Base-by-base conservation (phyloP, 495 filamentous ascomycete species). In the Podospora pseudoanserina region DNA sequence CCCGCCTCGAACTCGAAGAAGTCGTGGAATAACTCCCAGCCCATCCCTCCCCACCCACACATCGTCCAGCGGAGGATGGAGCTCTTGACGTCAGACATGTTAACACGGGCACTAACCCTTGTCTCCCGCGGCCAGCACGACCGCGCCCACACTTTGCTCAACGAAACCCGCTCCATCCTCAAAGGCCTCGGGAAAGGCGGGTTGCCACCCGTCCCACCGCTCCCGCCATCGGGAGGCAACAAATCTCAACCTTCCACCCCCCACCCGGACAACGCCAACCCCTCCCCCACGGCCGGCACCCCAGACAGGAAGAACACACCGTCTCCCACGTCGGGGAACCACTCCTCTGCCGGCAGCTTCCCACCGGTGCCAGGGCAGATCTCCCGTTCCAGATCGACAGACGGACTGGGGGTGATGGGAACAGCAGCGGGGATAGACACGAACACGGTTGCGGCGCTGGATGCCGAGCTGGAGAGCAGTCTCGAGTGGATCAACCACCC, bases 401-500 rank as follows among this genome's bases (percentile, higher is more conserved):
- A 83, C 63, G 81, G 77, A 0, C 73, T 82, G 19, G 39, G 39
- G 39, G 39, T 49, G 44, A 89, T 91, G 74, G 87, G 86, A 0
- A 88, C 89, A 7, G 83, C 87, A 7, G 85, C 88, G 2, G 89
- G 91, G 11, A 92, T 97, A 65, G 94, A 97, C 73, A 73, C 83
- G 5, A 79, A 84, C 32, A 95, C 92, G 4, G 91, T 98, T 73
- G 83, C 86, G 20, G 96, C 96, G 4, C 87, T 99, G 18, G 95
- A 98, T 74, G 87, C 91, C 5, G 95, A 98, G 73, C 85, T 99
- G 9, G 91, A 97, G 75, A 84, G 91, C 11, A 89, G 90, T n/a
- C 83, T 99, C n/a, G 95, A 99, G 77, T 99, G 95, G 95, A 98
- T 99, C 76, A 92, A 90, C 72, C 96, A 99, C 75, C 96, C 95